Conservation (phyloP, 1,284 basidiomycete genomes). For the Leccinum variabile region DNA sequence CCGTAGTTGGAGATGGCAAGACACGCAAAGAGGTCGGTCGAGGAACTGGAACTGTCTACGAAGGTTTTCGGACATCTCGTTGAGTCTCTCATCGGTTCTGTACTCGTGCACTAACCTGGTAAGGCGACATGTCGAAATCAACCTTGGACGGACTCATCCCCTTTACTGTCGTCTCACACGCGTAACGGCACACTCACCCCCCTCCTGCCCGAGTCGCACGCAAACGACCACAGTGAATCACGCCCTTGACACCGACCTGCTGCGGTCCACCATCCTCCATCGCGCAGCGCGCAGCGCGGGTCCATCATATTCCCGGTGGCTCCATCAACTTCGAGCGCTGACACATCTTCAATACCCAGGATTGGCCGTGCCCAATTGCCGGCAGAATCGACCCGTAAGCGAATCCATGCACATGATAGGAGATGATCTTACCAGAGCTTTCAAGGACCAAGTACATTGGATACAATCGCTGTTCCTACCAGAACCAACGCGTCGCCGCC, state of each 20-base stretch:
- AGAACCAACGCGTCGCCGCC: too few relatives aligned
- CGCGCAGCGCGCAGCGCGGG: slow-evolving; percentile 46
- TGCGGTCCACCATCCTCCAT: slow-evolving; percentile 67
- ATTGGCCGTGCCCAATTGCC: too few relatives aligned
- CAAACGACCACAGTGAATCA: slow-evolving; percentile 32
- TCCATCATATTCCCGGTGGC: slow-evolving; percentile 90
- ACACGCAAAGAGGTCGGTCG: slow-evolving; percentile 47
- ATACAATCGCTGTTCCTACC: too few relatives aligned
- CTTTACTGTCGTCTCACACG: slow-evolving; percentile 28
- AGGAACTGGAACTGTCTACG: slow-evolving; percentile 42
- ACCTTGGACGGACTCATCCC: too few relatives aligned
- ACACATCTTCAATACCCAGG: too few relatives aligned
- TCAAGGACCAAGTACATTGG: too few relatives aligned
- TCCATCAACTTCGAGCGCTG: slow-evolving; percentile 96
- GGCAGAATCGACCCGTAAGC: too few relatives aligned
- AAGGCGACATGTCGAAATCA: too few relatives aligned
- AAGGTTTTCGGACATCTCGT: slow-evolving; percentile 72
- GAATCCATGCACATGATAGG: too few relatives aligned
- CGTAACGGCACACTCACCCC: slow-evolving; percentile 82
- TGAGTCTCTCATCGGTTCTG: slow-evolving; percentile 73
- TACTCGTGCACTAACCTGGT: too few relatives aligned
- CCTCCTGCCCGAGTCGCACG: slow-evolving; percentile 58
- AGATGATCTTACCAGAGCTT: too few relatives aligned
- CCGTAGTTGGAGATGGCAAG: slow-evolving; percentile 26
- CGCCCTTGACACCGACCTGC: slow-evolving; percentile 46